These are phyloP conservation scores for Mycoemilia scoparia DNA, from an alignment of 192 early-diverging fungal genomes.

Conservation along the genomic window DNA sequence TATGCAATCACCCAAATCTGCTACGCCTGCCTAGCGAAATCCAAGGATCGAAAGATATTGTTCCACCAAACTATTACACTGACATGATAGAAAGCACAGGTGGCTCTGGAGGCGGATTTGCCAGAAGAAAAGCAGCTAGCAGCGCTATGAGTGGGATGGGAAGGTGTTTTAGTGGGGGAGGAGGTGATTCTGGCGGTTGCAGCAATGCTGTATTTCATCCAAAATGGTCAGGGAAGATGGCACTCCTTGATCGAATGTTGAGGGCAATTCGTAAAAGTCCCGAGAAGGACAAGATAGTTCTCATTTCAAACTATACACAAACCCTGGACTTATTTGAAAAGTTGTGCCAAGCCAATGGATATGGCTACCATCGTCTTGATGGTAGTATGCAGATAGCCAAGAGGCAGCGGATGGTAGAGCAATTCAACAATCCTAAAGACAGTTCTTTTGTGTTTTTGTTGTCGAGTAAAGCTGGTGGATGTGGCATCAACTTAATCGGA, in stretches of 20 bases:
- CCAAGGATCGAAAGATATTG: slow-evolving; percentile 35
- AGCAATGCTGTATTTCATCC: slow-evolving; percentile 25
- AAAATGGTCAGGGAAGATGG: slow-evolving; percentile 83
- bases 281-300: slow-evolving; percentile 80
- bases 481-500: slow-evolving; percentile 95
- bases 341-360: slow-evolving; percentile 57
- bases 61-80: slow-evolving; percentile 34
- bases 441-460: slow-evolving; percentile 85
- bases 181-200: not conserved
- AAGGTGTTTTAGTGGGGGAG: not conserved
- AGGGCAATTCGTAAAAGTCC: slow-evolving; percentile 47
- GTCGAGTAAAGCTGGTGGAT: slow-evolving; percentile 96
- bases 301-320: slow-evolving; percentile 98
- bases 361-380: slow-evolving; percentile 69
- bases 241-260: slow-evolving; percentile 61
- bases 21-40: slow-evolving; percentile 45
- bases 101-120: not conserved
- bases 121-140: slow-evolving; percentile 4
- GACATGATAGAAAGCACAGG: slow-evolving; percentile 5
- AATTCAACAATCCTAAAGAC: slow-evolving; percentile 81
- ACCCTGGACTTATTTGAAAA: slow-evolving; percentile 87
- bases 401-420: slow-evolving; percentile 86
- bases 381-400: slow-evolving; percentile 84
- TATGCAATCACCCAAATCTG: slow-evolving; percentile 93
- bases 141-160: not conserved